phyloP scores from a whole-genome alignment of 495 filamentous ascomycete genomes.

The Cenococcum geophilum region DNA sequence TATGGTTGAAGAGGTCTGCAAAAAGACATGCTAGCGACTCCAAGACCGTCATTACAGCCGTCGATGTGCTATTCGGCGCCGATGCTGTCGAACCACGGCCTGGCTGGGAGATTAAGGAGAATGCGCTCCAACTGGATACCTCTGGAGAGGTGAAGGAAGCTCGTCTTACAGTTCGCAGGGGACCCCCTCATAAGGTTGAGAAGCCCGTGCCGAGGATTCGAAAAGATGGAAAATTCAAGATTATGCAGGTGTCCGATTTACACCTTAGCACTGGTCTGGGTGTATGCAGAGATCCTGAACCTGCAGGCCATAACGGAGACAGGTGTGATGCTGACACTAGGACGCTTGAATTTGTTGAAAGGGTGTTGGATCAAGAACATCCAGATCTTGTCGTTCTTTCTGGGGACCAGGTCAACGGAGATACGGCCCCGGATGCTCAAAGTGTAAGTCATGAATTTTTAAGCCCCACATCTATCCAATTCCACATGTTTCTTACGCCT shows the following conservation, averaged over 20 bases:
- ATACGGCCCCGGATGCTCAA: conserved; percentile 85
- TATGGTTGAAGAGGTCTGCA: conserved; percentile 81
- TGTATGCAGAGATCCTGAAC: conserved; percentile 73
- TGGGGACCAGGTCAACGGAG: conserved; percentile 93
- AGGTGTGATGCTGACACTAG: conserved; percentile 86
- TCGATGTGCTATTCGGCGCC: conserved; percentile 88
- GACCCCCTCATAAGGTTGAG: conserved; percentile 50
- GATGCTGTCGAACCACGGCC: conserved; percentile 85
- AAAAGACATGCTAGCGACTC: conserved; percentile 75
- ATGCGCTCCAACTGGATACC: conserved; percentile 59
- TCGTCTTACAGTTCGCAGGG: conserved; percentile 70
- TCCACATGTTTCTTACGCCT: conserved; percentile 7
- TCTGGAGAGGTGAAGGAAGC: conserved; percentile 56
- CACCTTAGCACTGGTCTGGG: conserved; percentile 89
- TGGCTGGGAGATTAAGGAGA: conserved; percentile 67
- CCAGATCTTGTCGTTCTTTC: conserved; percentile 86
- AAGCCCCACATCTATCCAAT: neutral
- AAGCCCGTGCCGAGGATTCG: conserved; percentile 68
- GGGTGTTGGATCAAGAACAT: conserved; percentile 79
- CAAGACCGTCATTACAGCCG: conserved; percentile 65
- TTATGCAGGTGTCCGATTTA: conserved; percentile 87
- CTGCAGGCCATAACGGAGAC: conserved; percentile 60
- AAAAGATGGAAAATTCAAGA: conserved; percentile 92
- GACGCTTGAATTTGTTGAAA: conserved; percentile 81
- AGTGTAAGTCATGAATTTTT: conserved; percentile 43